These are phyloP conservation scores for Jasminum sambac DNA, from an alignment of 257 asterid genomes.

Conservation along the genomic window DNA sequence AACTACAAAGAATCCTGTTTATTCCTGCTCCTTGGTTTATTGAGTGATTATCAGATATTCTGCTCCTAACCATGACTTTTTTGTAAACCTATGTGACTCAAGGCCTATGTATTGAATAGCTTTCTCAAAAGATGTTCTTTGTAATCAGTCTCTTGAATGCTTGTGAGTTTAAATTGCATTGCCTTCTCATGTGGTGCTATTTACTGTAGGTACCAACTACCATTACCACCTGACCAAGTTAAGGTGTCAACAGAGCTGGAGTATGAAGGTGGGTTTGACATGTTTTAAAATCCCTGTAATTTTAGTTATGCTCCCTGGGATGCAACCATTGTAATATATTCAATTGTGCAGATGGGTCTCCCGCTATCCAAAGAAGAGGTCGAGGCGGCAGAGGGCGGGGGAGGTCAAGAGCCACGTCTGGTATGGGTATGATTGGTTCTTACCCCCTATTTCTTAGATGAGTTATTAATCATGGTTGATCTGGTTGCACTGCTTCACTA, in stretches of 20 bases:
- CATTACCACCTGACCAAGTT: conserved; percentile 92
- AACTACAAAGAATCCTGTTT: background rate
- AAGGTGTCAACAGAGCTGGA: conserved; percentile 65
- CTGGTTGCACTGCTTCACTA: background rate
- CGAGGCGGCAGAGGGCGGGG: conserved; percentile 85
- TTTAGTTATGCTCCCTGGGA: background rate
- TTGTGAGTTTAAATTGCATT: background rate
- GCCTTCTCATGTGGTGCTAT: background rate
- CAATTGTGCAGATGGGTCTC: conserved; percentile 63
- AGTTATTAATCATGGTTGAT: background rate
- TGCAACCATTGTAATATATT: conserved; percentile 23
- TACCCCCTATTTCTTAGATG: background rate
- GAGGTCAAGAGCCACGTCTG: conserved; percentile 61
- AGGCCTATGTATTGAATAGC: background rate
- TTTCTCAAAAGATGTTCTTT: background rate
- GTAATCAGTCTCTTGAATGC: background rate
- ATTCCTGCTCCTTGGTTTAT: background rate
- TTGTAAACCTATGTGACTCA: background rate
- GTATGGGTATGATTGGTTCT: conserved; percentile 30
- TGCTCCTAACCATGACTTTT: background rate
- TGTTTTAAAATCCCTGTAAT: conserved; percentile 14
- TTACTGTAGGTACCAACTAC: conserved; percentile 77
- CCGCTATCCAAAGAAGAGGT: conserved; percentile 75
- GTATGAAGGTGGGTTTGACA: conserved; percentile 57
- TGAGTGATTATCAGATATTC: background rate